phyloP scores from a whole-genome alignment of 164 flowering plant genomes.

The Warburgia ugandensis region DNA sequence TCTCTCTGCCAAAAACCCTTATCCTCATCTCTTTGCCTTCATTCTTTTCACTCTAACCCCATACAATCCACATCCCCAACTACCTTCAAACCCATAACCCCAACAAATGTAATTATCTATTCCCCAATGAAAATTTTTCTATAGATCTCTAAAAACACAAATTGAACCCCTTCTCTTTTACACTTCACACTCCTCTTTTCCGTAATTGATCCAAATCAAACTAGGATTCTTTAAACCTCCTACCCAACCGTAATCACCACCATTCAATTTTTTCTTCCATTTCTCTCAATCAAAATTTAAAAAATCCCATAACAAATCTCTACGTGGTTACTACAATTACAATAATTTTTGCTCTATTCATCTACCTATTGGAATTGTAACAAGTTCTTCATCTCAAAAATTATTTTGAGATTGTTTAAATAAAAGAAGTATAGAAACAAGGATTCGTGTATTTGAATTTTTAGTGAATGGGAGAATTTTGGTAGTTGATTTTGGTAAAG shows the following conservation, averaged over 20 bases:
- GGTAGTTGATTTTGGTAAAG: constrained; percentile 11
- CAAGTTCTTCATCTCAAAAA: background rate
- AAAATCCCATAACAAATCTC: constrained; percentile 14
- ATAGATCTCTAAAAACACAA: too few species aligned
- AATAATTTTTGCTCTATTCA: constrained; percentile 15
- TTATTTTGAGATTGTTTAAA: constrained; percentile 58
- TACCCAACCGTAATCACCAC: constrained; percentile 28
- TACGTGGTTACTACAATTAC: constrained; percentile 11
- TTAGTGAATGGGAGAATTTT: background rate
- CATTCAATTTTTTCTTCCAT: constrained; percentile 25
- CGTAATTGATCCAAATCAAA: constrained; percentile 2
- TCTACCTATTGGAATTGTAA: constrained; percentile 14
- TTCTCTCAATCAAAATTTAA: constrained; percentile 9
- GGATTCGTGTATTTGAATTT: constrained; percentile 70
- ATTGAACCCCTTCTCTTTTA: too few species aligned
- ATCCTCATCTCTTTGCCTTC: too few species aligned
- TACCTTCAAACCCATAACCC: too few species aligned
- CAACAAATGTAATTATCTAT: too few species aligned
- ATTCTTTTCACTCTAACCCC: too few species aligned
- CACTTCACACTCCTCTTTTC: too few species aligned
- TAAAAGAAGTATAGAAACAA: constrained; percentile 88
- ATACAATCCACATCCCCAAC: too few species aligned
- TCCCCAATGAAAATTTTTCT: too few species aligned
- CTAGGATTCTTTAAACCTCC: constrained; percentile 56
- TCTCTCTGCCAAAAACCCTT: too few species aligned